Conservation (phyloP, 148 eudicot species). For the Vaccinium macrocarpon region DNA sequence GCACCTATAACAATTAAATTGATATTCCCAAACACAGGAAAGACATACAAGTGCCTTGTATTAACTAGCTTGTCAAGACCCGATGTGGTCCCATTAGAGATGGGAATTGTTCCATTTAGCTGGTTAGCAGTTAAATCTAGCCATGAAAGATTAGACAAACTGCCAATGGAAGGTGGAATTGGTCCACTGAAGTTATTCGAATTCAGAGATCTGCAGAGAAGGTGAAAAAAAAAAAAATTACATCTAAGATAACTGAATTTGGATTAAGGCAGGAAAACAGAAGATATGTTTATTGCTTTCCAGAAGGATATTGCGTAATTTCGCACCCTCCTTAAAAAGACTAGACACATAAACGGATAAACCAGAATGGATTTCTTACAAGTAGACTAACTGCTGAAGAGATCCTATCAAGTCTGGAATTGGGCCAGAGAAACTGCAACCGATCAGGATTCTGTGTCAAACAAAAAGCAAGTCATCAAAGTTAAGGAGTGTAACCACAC, state of each 20-base stretch:
- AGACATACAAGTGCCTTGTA: conserved; percentile 77
- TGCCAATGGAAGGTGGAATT: conserved; percentile 72
- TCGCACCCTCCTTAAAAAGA: neutral
- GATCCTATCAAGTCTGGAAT: conserved; percentile 80
- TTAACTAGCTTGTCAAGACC: conserved; percentile 68
- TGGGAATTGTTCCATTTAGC: conserved; percentile 73
- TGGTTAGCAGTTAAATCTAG: conserved; percentile 72
- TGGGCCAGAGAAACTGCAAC: conserved; percentile 69
- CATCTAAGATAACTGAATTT: neutral
- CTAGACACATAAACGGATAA: neutral
- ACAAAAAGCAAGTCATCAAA: neutral
- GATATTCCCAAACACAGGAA: conserved; percentile 1
- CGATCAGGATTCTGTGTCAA: conserved; percentile 61
- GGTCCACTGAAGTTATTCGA: conserved; percentile 61
- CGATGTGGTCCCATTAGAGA: conserved; percentile 46
- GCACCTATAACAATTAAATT: neutral
- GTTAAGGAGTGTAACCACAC: conserved; percentile 6
- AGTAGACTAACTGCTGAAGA: conserved; percentile 46
- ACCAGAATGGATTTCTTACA: conserved; percentile 48
- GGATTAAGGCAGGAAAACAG: neutral
- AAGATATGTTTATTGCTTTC: neutral
- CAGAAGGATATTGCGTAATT: neutral
- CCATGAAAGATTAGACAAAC: conserved; percentile 57
- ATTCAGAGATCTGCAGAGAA: conserved; percentile 62
- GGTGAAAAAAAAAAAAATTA: neutral